Evolutionary conservation across 1,284 basidiomycete species (phyloP), one percentile per base, ranked within the genome.

Genomic region (Puccinia novopanici): DNA sequence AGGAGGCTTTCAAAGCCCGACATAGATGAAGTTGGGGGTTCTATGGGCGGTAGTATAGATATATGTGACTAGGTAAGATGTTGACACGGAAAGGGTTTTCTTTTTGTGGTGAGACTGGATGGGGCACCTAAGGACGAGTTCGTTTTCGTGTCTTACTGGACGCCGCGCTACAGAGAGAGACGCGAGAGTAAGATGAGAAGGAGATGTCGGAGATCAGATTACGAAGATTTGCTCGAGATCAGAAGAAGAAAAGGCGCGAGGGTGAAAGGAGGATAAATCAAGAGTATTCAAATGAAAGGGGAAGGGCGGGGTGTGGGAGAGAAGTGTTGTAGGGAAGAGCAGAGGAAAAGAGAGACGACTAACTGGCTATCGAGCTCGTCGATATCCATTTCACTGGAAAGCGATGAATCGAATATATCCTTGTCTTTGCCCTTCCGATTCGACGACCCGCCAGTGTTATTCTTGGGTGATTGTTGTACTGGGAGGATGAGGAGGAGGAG

Each of bases 301-400:
- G n/a, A n/a, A n/a, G n/a, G n/a, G n/a, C n/a, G n/a, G n/a, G n/a
- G n/a, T n/a, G n/a, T n/a, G n/a, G n/a, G 54, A 24, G 54, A 55
- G 57, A 24, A 59, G 27, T 59, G 10, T 24, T 59, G 12, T 17
- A 1, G 27, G 27, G 27, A 5, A 63, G 2, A 22, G 67, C 42
- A 68, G 67, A 68, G 50, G 24, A 45, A 65, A 37, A 34, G 40
- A 17, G 34, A 40, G 55, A 34, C 37, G 59, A 63, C 70, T 55
- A 19, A 72, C 70, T 12, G 9, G 45, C 15, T 17, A 37, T 72
- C 70, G 19, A 50, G 30, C 12, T 72, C 48, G 27, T 72, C 70
- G 30, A 72, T 72, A 6, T 72, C 70, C 70, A 72, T 72, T 30
- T 52, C 70, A 34, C 70, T 72, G 8, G 70, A 72, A 30, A 71